These are phyloP conservation scores for Magnusiomyces magnusii DNA, from an alignment of 1,139 yeast species.

Conservation along the genomic window DNA sequence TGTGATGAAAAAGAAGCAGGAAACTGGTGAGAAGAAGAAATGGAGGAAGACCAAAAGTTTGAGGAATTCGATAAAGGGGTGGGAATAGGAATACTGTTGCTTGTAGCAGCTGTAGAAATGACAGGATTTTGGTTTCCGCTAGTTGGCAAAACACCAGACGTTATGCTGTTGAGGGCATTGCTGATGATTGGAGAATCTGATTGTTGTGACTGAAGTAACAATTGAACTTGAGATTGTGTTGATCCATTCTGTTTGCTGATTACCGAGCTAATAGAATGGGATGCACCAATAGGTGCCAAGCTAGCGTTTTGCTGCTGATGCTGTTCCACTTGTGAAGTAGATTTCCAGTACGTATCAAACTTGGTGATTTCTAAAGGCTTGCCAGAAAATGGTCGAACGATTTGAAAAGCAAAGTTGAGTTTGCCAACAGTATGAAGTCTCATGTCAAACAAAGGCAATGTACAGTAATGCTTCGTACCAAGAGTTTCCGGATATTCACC, in stretches of 20 bases:
- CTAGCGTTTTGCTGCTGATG: constrained; percentile 2
- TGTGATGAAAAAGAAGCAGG: no score
- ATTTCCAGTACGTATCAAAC: constrained; percentile 96
- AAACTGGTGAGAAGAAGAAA: constrained; percentile 1
- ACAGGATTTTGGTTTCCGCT: background rate
- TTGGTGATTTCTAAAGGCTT: constrained; percentile 80
- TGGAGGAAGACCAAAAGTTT: background rate
- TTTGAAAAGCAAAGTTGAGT: constrained; percentile 66
- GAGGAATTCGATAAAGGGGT: background rate
- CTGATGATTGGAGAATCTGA: constrained; percentile 8
- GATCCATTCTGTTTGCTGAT: background rate
- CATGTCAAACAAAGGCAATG: constrained; percentile 74
- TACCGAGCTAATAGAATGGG: background rate
- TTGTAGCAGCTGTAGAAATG: constrained; percentile 12
- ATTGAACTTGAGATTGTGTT: constrained; percentile 15
- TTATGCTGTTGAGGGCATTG: constrained; percentile 6
- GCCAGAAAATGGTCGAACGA: constrained; percentile 87
- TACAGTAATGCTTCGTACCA: constrained; percentile 35
- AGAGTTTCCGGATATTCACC: constrained; percentile 19
- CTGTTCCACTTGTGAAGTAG: constrained; percentile 48
- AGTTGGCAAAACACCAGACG: constrained; percentile 2
- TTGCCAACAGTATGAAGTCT: constrained; percentile 80
- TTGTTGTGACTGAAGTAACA: constrained; percentile 13
- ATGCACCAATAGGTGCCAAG: background rate
- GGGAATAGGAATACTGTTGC: background rate